Conservation (phyloP, 2,329 filamentous ascomycete species). For the Sarocladium oryzae region DNA sequence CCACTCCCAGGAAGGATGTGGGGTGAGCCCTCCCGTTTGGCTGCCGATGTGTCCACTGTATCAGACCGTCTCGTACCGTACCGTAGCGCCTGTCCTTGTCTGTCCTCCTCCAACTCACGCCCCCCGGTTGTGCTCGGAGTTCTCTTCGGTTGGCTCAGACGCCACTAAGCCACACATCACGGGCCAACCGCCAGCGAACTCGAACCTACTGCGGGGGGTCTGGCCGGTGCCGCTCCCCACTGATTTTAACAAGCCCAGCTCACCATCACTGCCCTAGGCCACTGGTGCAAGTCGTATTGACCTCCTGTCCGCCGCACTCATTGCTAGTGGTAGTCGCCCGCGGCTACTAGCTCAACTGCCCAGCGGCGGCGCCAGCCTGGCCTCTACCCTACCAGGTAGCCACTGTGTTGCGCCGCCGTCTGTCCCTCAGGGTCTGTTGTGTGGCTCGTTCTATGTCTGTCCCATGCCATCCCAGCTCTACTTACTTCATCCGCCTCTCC, state of each 20-base stretch:
- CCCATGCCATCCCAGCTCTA: conserved; percentile 1
- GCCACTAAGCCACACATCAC: too few relatives aligned
- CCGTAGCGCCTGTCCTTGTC: not conserved
- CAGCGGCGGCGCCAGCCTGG: not conserved
- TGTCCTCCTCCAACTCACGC: not conserved
- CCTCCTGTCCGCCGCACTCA: too few relatives aligned
- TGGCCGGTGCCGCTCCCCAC: too few relatives aligned
- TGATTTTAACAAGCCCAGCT: too few relatives aligned
- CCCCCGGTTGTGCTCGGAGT: not conserved
- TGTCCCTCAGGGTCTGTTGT: too few relatives aligned
- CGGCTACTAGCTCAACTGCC: too few relatives aligned
- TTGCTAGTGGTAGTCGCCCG: too few relatives aligned
- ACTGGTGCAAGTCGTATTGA: too few relatives aligned
- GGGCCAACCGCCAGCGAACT: too few relatives aligned
- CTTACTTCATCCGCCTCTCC: conserved; percentile 9
- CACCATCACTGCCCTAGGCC: too few relatives aligned
- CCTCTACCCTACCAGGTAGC: not conserved
- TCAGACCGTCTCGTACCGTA: not conserved
- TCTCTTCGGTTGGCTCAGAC: too few relatives aligned
- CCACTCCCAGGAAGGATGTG: not conserved
- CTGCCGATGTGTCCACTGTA: not conserved
- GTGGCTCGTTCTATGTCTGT: not conserved
- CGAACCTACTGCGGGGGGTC: too few relatives aligned
- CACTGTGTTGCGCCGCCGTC: not conserved
- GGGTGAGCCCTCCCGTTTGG: conserved; percentile 1